Percentiles rank a stretch among this genome's conserved stretches.
Conservation (phyloP, 139 green algal genomes). For the Pleodorina starrii region DNA sequence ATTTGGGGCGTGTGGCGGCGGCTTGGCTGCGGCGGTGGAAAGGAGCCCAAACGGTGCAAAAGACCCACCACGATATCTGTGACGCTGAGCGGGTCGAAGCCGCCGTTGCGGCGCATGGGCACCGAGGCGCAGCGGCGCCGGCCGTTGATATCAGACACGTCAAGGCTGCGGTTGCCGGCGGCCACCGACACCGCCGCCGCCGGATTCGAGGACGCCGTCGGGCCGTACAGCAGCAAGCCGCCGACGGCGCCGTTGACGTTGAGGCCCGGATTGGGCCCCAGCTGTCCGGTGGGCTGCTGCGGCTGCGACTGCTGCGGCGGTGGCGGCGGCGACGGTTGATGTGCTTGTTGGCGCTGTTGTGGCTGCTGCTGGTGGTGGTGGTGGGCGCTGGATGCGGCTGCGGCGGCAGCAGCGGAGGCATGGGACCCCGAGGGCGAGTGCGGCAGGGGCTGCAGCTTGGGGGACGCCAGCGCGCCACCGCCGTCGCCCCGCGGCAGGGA, state of each 20-base stretch:
- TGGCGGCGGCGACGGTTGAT: not conserved
- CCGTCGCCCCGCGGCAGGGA: not conserved
- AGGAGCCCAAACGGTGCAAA: too few species aligned
- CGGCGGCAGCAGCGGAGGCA: not conserved
- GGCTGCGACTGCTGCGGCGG: too few species aligned
- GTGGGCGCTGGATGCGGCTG: not conserved
- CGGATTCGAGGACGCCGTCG: not conserved
- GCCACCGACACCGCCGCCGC: not conserved
- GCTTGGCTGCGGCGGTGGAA: too few species aligned
- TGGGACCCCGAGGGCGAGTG: not conserved
- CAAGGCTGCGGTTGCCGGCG: conserved; percentile 4
- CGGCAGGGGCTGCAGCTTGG: not conserved
- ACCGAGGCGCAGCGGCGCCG: not conserved
- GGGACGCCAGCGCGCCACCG: not conserved
- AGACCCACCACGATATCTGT: conserved; percentile 40
- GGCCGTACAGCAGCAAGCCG: conserved; percentile 46
- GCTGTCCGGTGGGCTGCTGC: too few species aligned
- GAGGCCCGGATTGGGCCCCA: not conserved
- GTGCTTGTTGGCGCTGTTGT: not conserved
- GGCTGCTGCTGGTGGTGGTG: not conserved
- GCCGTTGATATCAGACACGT: conserved; percentile 40
- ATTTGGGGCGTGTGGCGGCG: too few species aligned
- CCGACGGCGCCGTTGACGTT: conserved; percentile 37
- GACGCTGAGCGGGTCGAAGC: conserved; percentile 19
- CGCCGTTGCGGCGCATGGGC: conserved; percentile 24